Percentiles rank a stretch among this genome's conserved stretches.
Evolutionary conservation across 2,329 filamentous ascomycete genomes (phyloP).

Genomic region (Nemania bipapillata): DNA sequence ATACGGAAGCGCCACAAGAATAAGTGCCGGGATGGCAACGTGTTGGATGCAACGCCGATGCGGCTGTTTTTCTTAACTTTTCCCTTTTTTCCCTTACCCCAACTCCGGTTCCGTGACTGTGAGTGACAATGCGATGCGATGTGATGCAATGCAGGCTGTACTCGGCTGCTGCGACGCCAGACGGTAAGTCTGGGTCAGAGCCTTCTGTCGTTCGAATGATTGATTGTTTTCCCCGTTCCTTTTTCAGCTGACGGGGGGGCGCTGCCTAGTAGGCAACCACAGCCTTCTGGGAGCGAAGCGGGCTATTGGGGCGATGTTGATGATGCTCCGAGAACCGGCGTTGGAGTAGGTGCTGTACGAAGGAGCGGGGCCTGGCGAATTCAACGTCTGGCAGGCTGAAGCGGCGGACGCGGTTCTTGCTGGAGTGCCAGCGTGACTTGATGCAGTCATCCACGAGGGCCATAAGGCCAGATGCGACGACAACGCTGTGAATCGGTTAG

Average conservation of each 20-base stretch:
- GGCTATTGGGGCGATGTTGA: constrained; percentile 47
- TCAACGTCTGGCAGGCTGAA: constrained; percentile 53
- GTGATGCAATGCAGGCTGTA: constrained; percentile 5
- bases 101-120: constrained; percentile 20
- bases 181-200: constrained; percentile 8
- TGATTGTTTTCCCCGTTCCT: no score
- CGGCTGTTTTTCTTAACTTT: neutral
- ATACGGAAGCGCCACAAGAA: neutral
- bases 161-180: constrained; percentile 19
- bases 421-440: constrained; percentile 73
- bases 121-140: constrained; percentile 7
- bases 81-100: constrained; percentile 17
- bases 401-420: constrained; percentile 57
- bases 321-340: constrained; percentile 56
- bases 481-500: constrained; percentile 68
- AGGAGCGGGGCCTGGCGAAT: constrained; percentile 47
- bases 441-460: constrained; percentile 92
- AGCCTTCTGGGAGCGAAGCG: constrained; percentile 53
- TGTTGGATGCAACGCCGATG: constrained; percentile 18
- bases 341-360: constrained; percentile 57
- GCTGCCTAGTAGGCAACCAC: constrained; percentile 53
- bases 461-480: constrained; percentile 89
- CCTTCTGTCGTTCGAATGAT: constrained; percentile 36
- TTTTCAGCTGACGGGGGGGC: constrained; percentile 15
- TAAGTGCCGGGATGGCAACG: constrained; percentile 14